These are phyloP conservation scores for Seiridium unicorne DNA, from an alignment of 2,329 filamentous ascomycete species.

Conservation along the genomic window DNA sequence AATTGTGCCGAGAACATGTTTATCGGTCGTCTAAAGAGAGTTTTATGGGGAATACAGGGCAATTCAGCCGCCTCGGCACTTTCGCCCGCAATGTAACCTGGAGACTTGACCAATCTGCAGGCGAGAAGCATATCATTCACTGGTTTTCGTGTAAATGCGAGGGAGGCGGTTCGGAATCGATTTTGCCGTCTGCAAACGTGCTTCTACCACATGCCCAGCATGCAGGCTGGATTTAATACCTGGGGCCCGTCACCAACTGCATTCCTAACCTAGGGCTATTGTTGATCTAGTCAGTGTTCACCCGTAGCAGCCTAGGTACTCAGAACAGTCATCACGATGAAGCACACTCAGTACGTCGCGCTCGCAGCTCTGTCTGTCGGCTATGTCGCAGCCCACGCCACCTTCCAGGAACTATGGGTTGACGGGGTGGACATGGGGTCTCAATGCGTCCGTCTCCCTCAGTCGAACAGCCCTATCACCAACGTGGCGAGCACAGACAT, in stretches of 20 bases:
- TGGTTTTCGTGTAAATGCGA: too few relatives aligned
- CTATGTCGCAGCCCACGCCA: constrained; percentile 44
- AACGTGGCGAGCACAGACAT: constrained; percentile 39
- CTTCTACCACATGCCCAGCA: too few relatives aligned
- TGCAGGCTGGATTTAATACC: too few relatives aligned
- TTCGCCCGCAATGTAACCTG: neutral
- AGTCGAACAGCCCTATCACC: constrained; percentile 50
- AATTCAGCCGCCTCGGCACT: constrained; percentile 8
- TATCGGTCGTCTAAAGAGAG: neutral
- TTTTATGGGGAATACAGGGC: neutral
- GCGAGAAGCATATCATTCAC: too few relatives aligned
- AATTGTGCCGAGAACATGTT: neutral
- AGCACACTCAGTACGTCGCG: constrained; percentile 27
- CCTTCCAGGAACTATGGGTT: constrained; percentile 51
- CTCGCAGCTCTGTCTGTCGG: constrained; percentile 31
- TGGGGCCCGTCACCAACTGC: too few relatives aligned
- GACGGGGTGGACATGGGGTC: constrained; percentile 38
- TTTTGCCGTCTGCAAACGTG: too few relatives aligned
- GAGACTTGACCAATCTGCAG: neutral
- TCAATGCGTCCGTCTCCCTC: constrained; percentile 47
- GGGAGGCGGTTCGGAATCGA: too few relatives aligned
- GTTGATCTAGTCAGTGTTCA: too few relatives aligned
- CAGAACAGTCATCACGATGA: constrained; percentile 28
- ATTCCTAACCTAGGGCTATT: too few relatives aligned
- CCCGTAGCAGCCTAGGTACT: neutral